Evolutionary conservation across 495 filamentous ascomycete species (phyloP), one percentile per base, ranked within the genome.

Genomic region (Chaetomium tenue): DNA sequence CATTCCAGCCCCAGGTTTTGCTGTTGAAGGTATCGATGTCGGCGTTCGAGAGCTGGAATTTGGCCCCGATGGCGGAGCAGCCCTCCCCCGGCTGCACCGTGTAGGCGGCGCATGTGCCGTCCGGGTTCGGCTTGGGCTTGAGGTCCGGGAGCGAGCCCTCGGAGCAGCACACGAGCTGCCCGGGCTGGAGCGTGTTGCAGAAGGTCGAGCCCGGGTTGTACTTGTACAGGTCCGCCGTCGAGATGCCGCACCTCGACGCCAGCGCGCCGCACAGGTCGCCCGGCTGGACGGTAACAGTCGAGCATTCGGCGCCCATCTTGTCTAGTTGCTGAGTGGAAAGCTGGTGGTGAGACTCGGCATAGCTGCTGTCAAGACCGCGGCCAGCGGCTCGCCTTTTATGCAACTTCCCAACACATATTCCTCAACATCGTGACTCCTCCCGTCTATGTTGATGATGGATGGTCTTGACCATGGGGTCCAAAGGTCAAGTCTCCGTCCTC

Each of bases 1-100:
- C 80, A 20, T 54, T 67, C 80, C 81, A 85, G 40, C 74, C 82
- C 81, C 81, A 85, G 13, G 79, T 83, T 2, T 76, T 64, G 25
- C 73, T 74, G 71, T 84, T 84, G 58, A 64, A 78, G 0, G 26
- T 46, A 7, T 78, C 72, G 7, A 84, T 61, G 0, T 79, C 61
- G 5, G 61, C 70, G 11, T 61, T 60, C 11, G 76, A 74, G 4
- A 84, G 20, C n/a, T 66, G 61, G 65, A 74, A 52, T 3, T 61
- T 61, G 2, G 67, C 71, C 9, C 64, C 75, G 1, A 80, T 60
- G n/a, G n/a, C 39, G 12, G 16, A 7, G 68, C 78, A 80, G n/a
- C 44, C 65, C 48, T 84, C 82, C 3, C 67, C 68, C 0, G 57
- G 11, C 20, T 67, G 16, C 18, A 78, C 74, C 2, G 39, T 56